Conservation (phyloP, 805 yeast species). For the Vanderwaltozyma verrucispora region DNA sequence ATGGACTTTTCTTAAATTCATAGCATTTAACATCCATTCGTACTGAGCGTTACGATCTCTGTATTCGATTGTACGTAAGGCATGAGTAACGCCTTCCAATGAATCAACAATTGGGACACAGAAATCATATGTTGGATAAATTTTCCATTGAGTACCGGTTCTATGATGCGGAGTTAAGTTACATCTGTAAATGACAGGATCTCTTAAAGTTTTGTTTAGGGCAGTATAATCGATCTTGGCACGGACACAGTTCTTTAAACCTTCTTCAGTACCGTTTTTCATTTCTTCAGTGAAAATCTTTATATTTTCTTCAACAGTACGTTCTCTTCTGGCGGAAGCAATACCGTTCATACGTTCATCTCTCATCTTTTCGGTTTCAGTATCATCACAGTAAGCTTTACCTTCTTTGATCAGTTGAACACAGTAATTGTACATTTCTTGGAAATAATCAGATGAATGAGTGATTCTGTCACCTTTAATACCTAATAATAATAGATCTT, state of each 20-base stretch:
- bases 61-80: constrained; percentile 95
- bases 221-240: constrained; percentile 93
- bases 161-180: constrained; percentile 97
- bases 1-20: constrained; percentile 81
- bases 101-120: constrained; percentile 97
- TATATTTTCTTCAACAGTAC: constrained; percentile 87
- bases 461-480: constrained; percentile 85
- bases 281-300: constrained; percentile 78
- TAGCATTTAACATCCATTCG: constrained; percentile 84
- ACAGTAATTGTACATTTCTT: constrained; percentile 80
- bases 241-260: constrained; percentile 85
- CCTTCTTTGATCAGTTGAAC: constrained; percentile 86
- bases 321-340: constrained; percentile 83
- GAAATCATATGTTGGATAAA: constrained; percentile 98
- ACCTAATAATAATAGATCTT: constrained; percentile 83
- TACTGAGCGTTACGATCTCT: constrained; percentile 98
- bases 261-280: constrained; percentile 90
- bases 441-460: constrained; percentile 89
- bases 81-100: constrained; percentile 94
- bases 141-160: constrained; percentile 87
- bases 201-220: constrained; percentile 90
- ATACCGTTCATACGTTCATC: constrained; percentile 98
- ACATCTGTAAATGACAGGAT: constrained; percentile 96
- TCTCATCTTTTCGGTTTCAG: constrained; percentile 91
- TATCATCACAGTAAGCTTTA: constrained; percentile 95